Percentiles rank a stretch among this genome's conserved stretches.
phyloP scores from a whole-genome alignment of 192 early-diverging fungal genomes.

The Coemansia sp. region DNA sequence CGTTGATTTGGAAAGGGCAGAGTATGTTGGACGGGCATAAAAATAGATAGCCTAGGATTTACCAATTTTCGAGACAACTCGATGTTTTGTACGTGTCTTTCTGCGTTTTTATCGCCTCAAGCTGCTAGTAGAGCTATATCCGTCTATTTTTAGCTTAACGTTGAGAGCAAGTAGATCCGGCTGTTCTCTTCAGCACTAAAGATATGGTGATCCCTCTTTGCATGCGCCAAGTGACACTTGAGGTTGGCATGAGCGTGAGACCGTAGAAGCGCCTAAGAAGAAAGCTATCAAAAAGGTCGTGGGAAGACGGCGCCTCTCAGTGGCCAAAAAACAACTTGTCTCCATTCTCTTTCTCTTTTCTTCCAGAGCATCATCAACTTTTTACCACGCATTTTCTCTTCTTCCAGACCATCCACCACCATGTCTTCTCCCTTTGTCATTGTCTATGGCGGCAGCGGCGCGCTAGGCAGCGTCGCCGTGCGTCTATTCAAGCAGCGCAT shows the following conservation, averaged over 20 bases:
- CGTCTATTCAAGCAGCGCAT: slow-evolving; percentile 66
- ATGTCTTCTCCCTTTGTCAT: slow-evolving; percentile 61
- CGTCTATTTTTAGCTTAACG: background rate
- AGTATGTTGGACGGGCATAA: slow-evolving; percentile 62
- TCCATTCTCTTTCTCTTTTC: background rate
- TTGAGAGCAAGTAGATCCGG: background rate
- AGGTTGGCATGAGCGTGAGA: background rate
- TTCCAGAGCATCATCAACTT: background rate
- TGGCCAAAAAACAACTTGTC: too few species aligned
- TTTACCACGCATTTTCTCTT: background rate
- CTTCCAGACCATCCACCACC: slow-evolving; percentile 9
- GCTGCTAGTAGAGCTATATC: background rate
- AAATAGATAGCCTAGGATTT: background rate
- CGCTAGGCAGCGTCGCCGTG: slow-evolving; percentile 79
- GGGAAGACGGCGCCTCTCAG: background rate
- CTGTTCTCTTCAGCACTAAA: background rate
- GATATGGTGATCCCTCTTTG: background rate
- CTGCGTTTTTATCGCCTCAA: background rate
- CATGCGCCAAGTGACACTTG: background rate
- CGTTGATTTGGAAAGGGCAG: slow-evolving; percentile 64
- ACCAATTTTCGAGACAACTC: background rate
- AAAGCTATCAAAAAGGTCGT: background rate
- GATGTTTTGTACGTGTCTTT: background rate
- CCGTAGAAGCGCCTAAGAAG: too few species aligned
- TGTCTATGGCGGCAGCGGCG: slow-evolving; percentile 89